These are phyloP conservation scores for Ricinus communis DNA, from an alignment of 345 rosid genomes.

Conservation along the genomic window DNA sequence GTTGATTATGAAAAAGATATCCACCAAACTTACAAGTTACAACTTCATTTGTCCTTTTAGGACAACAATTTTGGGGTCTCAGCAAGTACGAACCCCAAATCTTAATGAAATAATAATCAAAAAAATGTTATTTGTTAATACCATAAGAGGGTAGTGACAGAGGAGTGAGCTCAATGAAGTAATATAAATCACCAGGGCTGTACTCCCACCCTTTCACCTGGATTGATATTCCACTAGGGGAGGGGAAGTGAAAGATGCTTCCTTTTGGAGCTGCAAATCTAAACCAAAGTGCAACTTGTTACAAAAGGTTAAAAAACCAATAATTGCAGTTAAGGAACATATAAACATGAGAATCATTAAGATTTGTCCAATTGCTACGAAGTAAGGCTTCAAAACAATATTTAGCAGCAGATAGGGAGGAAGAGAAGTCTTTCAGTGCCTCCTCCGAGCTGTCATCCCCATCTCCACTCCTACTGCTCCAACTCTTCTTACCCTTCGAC, in stretches of 20 bases:
- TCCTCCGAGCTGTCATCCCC: constrained; percentile 36
- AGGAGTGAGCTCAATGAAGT: not conserved
- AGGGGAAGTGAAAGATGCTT: constrained; percentile 26
- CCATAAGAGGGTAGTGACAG: too few species aligned
- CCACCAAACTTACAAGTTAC: constrained; percentile 5
- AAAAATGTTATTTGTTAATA: too few species aligned
- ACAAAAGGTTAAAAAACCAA: constrained; percentile 16
- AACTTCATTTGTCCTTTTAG: not conserved
- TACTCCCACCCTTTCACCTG: not conserved
- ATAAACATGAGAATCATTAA: constrained; percentile 34
- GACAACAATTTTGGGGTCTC: too few species aligned
- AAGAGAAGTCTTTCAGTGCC: constrained; percentile 37
- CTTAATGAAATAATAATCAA: too few species aligned
- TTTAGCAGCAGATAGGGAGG: constrained; percentile 39
- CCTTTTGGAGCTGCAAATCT: constrained; percentile 34
- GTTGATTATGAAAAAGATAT: not conserved
- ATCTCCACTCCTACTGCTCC: constrained; percentile 20
- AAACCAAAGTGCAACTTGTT: constrained; percentile 22
- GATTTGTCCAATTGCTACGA: constrained; percentile 40
- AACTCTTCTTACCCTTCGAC: constrained; percentile 13
- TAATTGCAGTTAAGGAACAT: constrained; percentile 29
- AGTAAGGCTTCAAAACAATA: constrained; percentile 28
- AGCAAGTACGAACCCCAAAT: too few species aligned
- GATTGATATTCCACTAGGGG: not conserved
- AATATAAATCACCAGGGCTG: not conserved